Base-by-base conservation (phyloP, 2,329 filamentous ascomycete genomes). In the Xylaria polymorpha region DNA sequence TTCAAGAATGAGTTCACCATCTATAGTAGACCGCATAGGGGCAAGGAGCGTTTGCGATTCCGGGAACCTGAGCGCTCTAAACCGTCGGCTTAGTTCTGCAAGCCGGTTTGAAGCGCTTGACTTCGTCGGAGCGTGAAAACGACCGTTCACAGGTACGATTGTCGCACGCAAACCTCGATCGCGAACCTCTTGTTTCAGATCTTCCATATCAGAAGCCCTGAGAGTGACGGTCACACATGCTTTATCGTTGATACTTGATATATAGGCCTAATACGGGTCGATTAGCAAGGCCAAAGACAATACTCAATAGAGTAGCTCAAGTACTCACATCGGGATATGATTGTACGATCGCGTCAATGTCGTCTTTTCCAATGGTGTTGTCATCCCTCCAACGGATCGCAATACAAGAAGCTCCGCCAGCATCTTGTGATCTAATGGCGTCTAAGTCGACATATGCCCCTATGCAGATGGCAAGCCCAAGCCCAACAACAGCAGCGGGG, bases 391-490 rank as follows among this genome's bases (percentile, higher is more conserved):
- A 69, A 18, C 67, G 64, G 14, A 64, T 43, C 4, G 70, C 65
- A 32, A 69, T 39, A 25, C 69, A 65, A 3, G 46, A 60, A 35
- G 25, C 12, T 4, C 56, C 12, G 14, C 12, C 37, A 12, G 25
- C 8, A 46, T 53, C 25, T 18, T 15, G 55, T n/a, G 44, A 41
- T 43, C 18, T 22, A 7, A 60, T 14, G 14, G 22, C 25, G 35
- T 73, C 73, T 15, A 20, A 66, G 41, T 70, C 70, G 9, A 64
- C 55, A 41, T 61, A 67, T 39, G 64, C 71, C 29, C 61, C 71
- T 35, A 67, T 65, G 14, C 41, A 68, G 12, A 74, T 37, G 3
- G 70, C 73, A 3, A 74, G 60, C 1, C 71, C 61, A n/a, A 74
- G 62, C 7, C 63, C 69, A 48, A 62, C 41, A 35, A 61, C 70